These are phyloP conservation scores for Pestalotiopsis sp. DNA, from an alignment of 2,329 filamentous ascomycete species.

Conservation along the genomic window DNA sequence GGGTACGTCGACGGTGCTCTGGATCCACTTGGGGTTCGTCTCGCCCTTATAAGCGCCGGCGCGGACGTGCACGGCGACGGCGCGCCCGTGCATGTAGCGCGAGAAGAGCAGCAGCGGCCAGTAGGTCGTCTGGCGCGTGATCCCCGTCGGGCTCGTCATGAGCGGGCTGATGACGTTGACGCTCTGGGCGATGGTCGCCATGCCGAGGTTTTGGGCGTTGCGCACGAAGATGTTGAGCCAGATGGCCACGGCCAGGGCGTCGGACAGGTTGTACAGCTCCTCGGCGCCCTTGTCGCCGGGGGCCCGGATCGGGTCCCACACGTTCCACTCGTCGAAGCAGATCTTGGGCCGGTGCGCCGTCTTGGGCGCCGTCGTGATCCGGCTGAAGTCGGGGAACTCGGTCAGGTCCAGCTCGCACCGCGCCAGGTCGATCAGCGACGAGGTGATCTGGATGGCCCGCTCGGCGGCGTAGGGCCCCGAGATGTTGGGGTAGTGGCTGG, in stretches of 20 bases:
- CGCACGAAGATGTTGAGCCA: slow-evolving; percentile 79
- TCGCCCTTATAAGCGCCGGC: slow-evolving; percentile 66
- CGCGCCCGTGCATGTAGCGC: slow-evolving; percentile 74
- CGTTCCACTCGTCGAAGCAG: slow-evolving; percentile 87
- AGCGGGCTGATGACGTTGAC: slow-evolving; percentile 80
- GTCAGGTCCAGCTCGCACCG: slow-evolving; percentile 65
- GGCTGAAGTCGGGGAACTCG: slow-evolving; percentile 51
- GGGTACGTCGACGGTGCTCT: slow-evolving; percentile 62
- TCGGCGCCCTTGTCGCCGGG: slow-evolving; percentile 74
- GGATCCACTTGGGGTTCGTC: slow-evolving; percentile 68
- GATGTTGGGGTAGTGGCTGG: slow-evolving; percentile 9
- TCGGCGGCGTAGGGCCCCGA: slow-evolving; percentile 55
- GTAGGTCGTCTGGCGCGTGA: slow-evolving; percentile 75
- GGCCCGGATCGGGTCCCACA: slow-evolving; percentile 75
- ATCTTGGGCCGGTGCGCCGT: slow-evolving; percentile 53
- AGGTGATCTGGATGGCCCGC: slow-evolving; percentile 72
- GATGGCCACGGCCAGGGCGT: slow-evolving; percentile 73
- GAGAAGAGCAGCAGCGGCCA: slow-evolving; percentile 73
- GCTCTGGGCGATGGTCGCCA: slow-evolving; percentile 78
- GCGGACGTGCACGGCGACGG: slow-evolving; percentile 67
- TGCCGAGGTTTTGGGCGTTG: slow-evolving; percentile 70
- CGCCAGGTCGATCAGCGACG: slow-evolving; percentile 71
- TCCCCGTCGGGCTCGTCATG: slow-evolving; percentile 67
- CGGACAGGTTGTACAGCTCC: slow-evolving; percentile 74
- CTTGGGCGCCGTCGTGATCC: neutral